A percentile compares a stretch with the other conserved stretches of the same genome.
These are phyloP conservation scores for Decorospora gaudefroyi DNA, from an alignment of 2,329 filamentous ascomycete genomes.

Conservation along the genomic window DNA sequence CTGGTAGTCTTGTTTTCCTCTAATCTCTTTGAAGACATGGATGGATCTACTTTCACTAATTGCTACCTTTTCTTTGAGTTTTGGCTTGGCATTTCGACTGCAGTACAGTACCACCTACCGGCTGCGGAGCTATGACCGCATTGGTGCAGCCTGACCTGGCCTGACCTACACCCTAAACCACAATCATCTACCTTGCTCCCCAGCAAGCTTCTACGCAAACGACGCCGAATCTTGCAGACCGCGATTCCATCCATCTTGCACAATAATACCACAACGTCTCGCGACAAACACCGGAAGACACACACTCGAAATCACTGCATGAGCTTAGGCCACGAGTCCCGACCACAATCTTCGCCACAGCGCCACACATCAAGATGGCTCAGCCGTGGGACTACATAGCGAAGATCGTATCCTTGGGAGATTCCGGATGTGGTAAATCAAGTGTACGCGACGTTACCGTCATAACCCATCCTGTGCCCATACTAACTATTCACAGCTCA, in stretches of 20 bases:
- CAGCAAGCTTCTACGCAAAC: constrained; percentile 1
- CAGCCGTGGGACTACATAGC: constrained; percentile 97
- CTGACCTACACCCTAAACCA: constrained; percentile 7
- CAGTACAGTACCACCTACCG: constrained; percentile 7
- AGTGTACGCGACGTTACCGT: constrained; percentile 52
- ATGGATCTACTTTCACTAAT: background rate
- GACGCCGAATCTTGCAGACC: background rate
- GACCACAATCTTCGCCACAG: constrained; percentile 2
- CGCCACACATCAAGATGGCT: constrained; percentile 46
- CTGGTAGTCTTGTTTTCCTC: background rate
- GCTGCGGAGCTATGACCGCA: constrained; percentile 27
- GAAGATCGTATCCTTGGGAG: constrained; percentile 97
- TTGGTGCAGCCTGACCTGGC: constrained; percentile 16
- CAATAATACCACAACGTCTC: background rate
- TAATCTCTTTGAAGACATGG: background rate
- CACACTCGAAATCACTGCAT: background rate
- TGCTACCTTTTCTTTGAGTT: no score
- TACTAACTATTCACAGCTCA: constrained; percentile 61
- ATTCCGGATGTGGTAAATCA: constrained; percentile 95
- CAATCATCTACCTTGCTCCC: constrained; percentile 10
- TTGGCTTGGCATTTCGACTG: no score
- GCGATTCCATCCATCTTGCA: background rate
- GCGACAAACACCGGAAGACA: background rate
- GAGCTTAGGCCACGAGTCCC: constrained; percentile 1
- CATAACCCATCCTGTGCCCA: background rate